These are phyloP conservation scores for Fusarium staphyleae DNA, from an alignment of 2,329 filamentous ascomycete species.

Conservation along the genomic window DNA sequence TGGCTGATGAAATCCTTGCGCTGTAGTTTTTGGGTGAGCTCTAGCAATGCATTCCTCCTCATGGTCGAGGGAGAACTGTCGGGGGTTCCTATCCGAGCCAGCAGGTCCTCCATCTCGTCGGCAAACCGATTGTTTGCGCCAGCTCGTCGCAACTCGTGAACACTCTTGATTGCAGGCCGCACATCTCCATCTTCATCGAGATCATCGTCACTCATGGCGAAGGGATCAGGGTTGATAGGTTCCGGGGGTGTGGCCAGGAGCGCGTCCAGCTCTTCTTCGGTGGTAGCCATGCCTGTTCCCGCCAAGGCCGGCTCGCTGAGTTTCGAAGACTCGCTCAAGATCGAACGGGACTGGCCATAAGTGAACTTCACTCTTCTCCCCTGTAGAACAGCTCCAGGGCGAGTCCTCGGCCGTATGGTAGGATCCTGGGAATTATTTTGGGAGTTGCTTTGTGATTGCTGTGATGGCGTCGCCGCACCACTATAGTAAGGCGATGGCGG, in stretches of 20 bases:
- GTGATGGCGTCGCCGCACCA: slow-evolving; percentile 32
- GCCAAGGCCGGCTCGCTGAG: slow-evolving; percentile 33
- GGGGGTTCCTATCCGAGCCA: slow-evolving; percentile 65
- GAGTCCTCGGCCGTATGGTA: slow-evolving; percentile 36
- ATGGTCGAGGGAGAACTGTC: slow-evolving; percentile 56
- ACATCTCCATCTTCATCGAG: slow-evolving; percentile 51
- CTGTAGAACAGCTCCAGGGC: slow-evolving; percentile 38
- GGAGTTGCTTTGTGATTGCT: slow-evolving; percentile 25
- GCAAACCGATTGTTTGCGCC: slow-evolving; percentile 71
- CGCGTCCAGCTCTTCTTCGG: slow-evolving; percentile 35
- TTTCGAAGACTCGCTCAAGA: slow-evolving; percentile 40
- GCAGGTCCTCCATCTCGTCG: slow-evolving; percentile 69
- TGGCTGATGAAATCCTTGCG: slow-evolving; percentile 70
- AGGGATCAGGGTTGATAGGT: slow-evolving; percentile 36
- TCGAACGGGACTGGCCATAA: slow-evolving; percentile 46
- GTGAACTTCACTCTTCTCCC: slow-evolving; percentile 47
- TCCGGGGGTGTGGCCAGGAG: slow-evolving; percentile 35
- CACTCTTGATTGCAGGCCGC: slow-evolving; percentile 63
- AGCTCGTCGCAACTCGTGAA: slow-evolving; percentile 71
- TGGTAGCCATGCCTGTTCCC: slow-evolving; percentile 27
- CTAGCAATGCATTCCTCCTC: slow-evolving; percentile 65
- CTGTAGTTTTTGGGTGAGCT: slow-evolving; percentile 65
- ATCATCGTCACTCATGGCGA: slow-evolving; percentile 40
- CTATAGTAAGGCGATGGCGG: slow-evolving; percentile 21
- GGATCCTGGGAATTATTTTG: slow-evolving; percentile 29